Evolutionary conservation across 2,329 filamentous ascomycete species (phyloP).

Genomic region (Sarocladium oryzae): DNA sequence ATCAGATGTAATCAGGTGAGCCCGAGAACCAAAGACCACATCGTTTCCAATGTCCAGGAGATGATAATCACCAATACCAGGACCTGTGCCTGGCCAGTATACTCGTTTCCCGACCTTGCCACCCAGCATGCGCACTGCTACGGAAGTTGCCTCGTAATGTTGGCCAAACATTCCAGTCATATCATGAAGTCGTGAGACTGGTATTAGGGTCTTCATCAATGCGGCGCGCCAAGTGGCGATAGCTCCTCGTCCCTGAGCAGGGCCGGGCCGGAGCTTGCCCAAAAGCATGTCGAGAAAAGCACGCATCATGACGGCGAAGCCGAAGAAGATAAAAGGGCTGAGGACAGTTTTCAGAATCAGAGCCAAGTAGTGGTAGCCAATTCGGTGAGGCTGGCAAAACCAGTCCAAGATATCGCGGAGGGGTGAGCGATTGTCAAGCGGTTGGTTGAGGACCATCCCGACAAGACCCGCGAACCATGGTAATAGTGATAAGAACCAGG

Average conservation of each 20-base stretch:
- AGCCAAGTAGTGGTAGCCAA: constrained; percentile 45
- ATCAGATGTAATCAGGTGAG: constrained; percentile 47
- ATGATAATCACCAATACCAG: constrained; percentile 46
- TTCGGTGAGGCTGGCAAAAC: constrained; percentile 39
- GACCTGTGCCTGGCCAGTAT: constrained; percentile 53
- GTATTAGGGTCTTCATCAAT: constrained; percentile 38
- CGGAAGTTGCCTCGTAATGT: constrained; percentile 49
- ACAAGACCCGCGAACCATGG: constrained; percentile 39
- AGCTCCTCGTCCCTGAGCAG: constrained; percentile 23
- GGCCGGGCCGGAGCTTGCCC: constrained; percentile 28
- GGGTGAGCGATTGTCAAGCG: constrained; percentile 24
- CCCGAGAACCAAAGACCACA: constrained; percentile 53
- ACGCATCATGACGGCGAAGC: constrained; percentile 34
- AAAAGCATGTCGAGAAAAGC: constrained; percentile 31
- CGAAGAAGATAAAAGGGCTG: constrained; percentile 38
- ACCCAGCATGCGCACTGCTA: constrained; percentile 43
- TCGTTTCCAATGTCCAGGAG: constrained; percentile 49
- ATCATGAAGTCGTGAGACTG: constrained; percentile 36
- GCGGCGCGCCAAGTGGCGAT: constrained; percentile 37
- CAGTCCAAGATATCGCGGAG: constrained; percentile 38
- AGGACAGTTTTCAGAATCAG: constrained; percentile 32
- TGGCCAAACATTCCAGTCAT: constrained; percentile 45
- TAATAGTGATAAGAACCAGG: constrained; percentile 34
- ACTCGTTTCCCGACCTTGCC: constrained; percentile 44
- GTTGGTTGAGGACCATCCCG: constrained; percentile 36